A percentile compares a stretch with the other conserved stretches of the same genome.
phyloP scores from a whole-genome alignment of 345 rosid genomes.

The Reutealis trisperma region DNA sequence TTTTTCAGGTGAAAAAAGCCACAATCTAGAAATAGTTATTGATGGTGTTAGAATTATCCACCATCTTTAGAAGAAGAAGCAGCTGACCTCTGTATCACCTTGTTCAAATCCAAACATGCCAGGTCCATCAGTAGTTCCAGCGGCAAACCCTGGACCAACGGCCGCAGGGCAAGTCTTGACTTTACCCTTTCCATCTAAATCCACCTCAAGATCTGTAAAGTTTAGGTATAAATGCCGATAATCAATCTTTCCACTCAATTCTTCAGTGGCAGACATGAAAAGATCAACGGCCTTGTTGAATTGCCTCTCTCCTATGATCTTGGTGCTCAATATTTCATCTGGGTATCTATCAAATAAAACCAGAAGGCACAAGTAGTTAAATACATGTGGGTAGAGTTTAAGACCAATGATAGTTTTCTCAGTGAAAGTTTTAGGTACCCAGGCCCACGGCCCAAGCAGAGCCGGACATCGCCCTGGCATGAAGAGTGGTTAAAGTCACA shows the following conservation, averaged over 20 bases:
- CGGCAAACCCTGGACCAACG: constrained; percentile 61
- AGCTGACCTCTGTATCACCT: constrained; percentile 53
- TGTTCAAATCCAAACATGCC: constrained; percentile 60
- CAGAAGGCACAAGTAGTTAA: not conserved
- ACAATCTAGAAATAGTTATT: not conserved
- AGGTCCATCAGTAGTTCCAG: constrained; percentile 67
- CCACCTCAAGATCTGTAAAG: constrained; percentile 50
- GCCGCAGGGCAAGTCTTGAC: constrained; percentile 55
- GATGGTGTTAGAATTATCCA: not conserved
- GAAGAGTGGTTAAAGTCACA: constrained; percentile 67
- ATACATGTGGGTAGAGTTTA: no score
- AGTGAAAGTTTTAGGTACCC: constrained; percentile 31
- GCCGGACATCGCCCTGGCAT: constrained; percentile 50
- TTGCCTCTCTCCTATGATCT: constrained; percentile 58
- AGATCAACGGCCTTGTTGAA: constrained; percentile 41
- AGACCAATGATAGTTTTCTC: no score
- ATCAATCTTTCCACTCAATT: constrained; percentile 46
- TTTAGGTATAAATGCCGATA: constrained; percentile 49
- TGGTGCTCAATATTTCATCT: constrained; percentile 53
- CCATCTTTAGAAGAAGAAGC: not conserved
- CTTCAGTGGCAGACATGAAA: constrained; percentile 39
- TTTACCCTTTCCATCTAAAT: constrained; percentile 30
- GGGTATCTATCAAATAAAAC: constrained; percentile 42
- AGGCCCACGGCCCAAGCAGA: constrained; percentile 62
- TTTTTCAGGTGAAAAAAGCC: not conserved